These are phyloP conservation scores for Trametes villosa DNA, from an alignment of 768 basidiomycete species.

Conservation along the genomic window DNA sequence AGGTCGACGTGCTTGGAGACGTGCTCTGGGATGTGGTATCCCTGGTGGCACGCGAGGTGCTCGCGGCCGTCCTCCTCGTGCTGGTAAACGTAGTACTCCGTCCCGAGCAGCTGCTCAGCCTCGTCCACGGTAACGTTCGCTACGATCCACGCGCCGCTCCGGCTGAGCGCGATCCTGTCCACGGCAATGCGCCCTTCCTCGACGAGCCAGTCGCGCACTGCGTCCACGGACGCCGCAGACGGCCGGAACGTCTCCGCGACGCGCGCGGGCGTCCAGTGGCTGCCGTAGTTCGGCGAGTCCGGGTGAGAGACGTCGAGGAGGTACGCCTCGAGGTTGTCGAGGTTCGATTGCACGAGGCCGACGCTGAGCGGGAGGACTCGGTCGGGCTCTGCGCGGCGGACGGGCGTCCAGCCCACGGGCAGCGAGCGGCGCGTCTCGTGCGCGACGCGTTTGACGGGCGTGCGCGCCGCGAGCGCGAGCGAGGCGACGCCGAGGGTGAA, in stretches of 20 bases:
- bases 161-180: conserved; percentile 43
- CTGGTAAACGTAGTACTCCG: conserved; percentile 62
- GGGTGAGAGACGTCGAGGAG: conserved; percentile 56
- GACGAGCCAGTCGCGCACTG: conserved; percentile 50
- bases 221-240: conserved; percentile 42
- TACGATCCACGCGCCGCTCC: conserved; percentile 48
- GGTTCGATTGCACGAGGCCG: conserved; percentile 51
- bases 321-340: conserved; percentile 48
- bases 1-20: conserved; percentile 65
- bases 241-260: conserved; percentile 53
- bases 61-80: conserved; percentile 53
- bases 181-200: conserved; percentile 42
- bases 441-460: conserved; percentile 34
- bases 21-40: conserved; percentile 64
- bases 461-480: conserved; percentile 10
- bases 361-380: conserved; percentile 51
- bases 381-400: conserved; percentile 41
- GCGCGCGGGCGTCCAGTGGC: conserved; percentile 51
- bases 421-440: conserved; percentile 26
- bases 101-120: conserved; percentile 46
- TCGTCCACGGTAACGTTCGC: conserved; percentile 46
- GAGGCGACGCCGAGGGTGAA: conserved; percentile 9
- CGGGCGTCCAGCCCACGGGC: conserved; percentile 47
- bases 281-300: conserved; percentile 52
- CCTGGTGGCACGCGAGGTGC: conserved; percentile 60